Base-by-base conservation (phyloP, 768 basidiomycete genomes). In the Phaeolepiota aurea region DNA sequence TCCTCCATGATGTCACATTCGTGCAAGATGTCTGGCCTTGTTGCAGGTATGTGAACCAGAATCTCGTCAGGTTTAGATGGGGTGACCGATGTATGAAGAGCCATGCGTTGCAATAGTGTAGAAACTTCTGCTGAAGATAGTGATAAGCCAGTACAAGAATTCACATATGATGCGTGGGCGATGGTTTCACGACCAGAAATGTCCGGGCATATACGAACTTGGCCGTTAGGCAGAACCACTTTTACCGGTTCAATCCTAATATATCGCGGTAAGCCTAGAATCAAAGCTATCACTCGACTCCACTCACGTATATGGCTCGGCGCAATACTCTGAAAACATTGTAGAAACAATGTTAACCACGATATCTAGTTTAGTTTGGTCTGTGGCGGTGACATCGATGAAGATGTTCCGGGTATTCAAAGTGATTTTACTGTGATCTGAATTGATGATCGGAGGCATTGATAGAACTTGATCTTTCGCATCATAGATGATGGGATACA, bases 1-100 rank as follows among this genome's bases (percentile, higher is more conserved):
- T 99, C 96, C 57, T 99, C 96, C 82, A 99, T 87, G 56, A 98
- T 76, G 57, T 99, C 96, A 54, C 93, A 96, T 59, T 98, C 92
- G 57, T 99, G 96, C 41, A 99, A 67, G 49, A 99, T 97, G 56
- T 99, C 96, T 1, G 96, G 92, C 25, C 96, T 79, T n/a, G 92
- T 97, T n/a, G 87, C 71, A 3, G 96, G 94, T 35, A 99, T 72
- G 22, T 77, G 65, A 19, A 98, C 82, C 13, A 71, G 52, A 32
- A 99, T 68, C 50, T 77, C 72, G 52, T 97, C 92, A 0, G 62
- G 55, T 44, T 79, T 67, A 19, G 63, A 58, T 1, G 73, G 43
- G 2, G 82, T 81, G 18, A 76, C 61, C 14, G 63, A 53, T 0
- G 80, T 70, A 28, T 69, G 56, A 35, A 89, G 73, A 3, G 87